A percentile compares a stretch with the other conserved stretches of the same genome.
phyloP scores from a whole-genome alignment of 805 yeast species.

The Metschnikowia lunata region DNA sequence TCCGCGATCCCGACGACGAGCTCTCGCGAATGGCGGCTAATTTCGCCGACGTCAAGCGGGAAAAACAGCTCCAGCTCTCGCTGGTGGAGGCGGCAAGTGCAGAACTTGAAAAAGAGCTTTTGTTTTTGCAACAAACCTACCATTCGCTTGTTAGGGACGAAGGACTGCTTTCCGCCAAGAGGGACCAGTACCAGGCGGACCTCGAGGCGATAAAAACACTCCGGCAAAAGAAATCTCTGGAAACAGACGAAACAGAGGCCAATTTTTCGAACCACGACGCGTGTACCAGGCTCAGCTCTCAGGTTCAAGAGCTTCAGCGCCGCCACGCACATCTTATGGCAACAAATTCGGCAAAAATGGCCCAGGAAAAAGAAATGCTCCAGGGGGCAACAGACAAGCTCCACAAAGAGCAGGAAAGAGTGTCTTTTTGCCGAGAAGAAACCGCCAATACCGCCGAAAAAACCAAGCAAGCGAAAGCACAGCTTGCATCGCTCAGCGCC shows the following conservation, averaged over 20 bases:
- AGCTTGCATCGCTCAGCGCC: slow-evolving; percentile 33
- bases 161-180: slow-evolving; percentile 52
- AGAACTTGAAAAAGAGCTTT: slow-evolving; percentile 19
- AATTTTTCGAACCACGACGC: not conserved
- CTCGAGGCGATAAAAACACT: not conserved
- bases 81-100: slow-evolving; percentile 2
- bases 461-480: slow-evolving; percentile 32
- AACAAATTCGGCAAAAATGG: not conserved
- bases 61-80: slow-evolving; percentile 16
- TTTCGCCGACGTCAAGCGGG: slow-evolving; percentile 21
- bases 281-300: not conserved
- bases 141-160: slow-evolving; percentile 33
- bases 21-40: slow-evolving; percentile 27
- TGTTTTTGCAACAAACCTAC: slow-evolving; percentile 19
- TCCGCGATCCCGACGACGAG: slow-evolving; percentile 39
- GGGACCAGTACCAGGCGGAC: slow-evolving; percentile 27
- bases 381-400: slow-evolving; percentile 21
- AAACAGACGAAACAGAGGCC: not conserved
- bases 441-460: slow-evolving; percentile 31
- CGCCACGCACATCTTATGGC: not conserved
- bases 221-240: not conserved
- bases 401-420: slow-evolving; percentile 41
- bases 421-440: slow-evolving; percentile 40
- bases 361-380: slow-evolving; percentile 5
- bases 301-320: not conserved